phyloP scores from a whole-genome alignment of 192 early-diverging fungal genomes.

The Mortierella antarctica region DNA sequence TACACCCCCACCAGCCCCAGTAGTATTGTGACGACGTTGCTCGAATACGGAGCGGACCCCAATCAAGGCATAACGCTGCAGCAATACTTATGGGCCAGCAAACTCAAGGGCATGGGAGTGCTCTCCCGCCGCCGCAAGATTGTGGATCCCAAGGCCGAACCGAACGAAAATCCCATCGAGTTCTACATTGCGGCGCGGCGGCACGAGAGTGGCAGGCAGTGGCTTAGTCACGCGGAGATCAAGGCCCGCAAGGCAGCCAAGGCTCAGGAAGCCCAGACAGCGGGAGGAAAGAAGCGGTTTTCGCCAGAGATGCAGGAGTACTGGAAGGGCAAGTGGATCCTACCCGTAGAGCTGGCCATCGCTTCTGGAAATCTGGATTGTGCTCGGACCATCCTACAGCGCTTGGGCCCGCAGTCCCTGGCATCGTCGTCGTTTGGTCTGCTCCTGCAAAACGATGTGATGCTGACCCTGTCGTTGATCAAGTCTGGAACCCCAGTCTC shows the following conservation, averaged over 20 bases:
- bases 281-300: constrained; percentile 25
- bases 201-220: constrained; percentile 47
- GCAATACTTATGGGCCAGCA: constrained; percentile 53
- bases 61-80: constrained; percentile 52
- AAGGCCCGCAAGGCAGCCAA: constrained; percentile 32
- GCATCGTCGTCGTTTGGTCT: constrained; percentile 40
- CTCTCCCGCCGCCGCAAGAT: constrained; percentile 34
- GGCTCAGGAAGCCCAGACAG: background rate
- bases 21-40: constrained; percentile 48
- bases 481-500: constrained; percentile 51
- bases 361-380: constrained; percentile 49
- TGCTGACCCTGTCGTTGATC: constrained; percentile 52
- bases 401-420: constrained; percentile 36
- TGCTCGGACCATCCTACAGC: constrained; percentile 39
- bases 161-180: constrained; percentile 32
- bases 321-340: constrained; percentile 48
- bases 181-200: constrained; percentile 47
- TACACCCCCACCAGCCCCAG: constrained; percentile 48
- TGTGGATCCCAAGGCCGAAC: constrained; percentile 4
- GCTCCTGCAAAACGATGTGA: constrained; percentile 54
- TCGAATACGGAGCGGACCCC: constrained; percentile 56
- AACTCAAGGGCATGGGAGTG: constrained; percentile 53
- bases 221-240: constrained; percentile 50
- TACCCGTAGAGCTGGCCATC: constrained; percentile 46
- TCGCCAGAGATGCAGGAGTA: constrained; percentile 46